These are phyloP conservation scores for Claviceps spartinae DNA, from an alignment of 2,329 filamentous ascomycete species.

Conservation along the genomic window DNA sequence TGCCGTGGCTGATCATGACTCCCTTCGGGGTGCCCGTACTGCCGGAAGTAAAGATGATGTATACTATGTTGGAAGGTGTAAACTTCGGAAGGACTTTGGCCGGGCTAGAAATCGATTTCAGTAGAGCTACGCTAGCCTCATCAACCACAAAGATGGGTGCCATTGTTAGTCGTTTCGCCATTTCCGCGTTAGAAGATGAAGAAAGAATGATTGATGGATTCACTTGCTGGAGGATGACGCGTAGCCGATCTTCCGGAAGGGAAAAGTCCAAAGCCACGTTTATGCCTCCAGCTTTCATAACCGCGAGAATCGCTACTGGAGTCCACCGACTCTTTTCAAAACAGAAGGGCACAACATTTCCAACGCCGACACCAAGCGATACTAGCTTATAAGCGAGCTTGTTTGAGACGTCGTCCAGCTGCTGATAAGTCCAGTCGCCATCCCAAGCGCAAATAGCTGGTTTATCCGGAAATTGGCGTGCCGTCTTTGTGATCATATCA, in stretches of 20 bases:
- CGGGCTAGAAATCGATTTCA: neutral
- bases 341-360: constrained; percentile 12
- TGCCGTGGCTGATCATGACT: constrained; percentile 7
- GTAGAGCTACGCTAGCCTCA: neutral
- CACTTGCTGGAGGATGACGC: constrained; percentile 6
- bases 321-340: constrained; percentile 16
- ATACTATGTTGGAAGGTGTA: neutral
- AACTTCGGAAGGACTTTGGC: neutral
- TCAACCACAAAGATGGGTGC: neutral
- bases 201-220: constrained; percentile 4
- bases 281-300: constrained; percentile 16
- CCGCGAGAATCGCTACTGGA: constrained; percentile 12
- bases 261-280: constrained; percentile 14
- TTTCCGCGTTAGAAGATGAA: neutral
- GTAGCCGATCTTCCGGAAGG: constrained; percentile 10
- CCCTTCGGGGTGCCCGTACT: constrained; percentile 12
- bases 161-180: neutral
- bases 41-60: constrained; percentile 10
- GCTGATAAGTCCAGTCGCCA: constrained; percentile 26
- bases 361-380: neutral
- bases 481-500: constrained; percentile 10
- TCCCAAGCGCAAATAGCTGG: constrained; percentile 15
- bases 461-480: constrained; percentile 1
- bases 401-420: constrained; percentile 13
- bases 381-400: constrained; percentile 8